A percentile compares a stretch with the other conserved stretches of the same genome.
These are phyloP conservation scores for Dillenia suffruticosa DNA, from an alignment of 164 flowering plant species.

Conservation along the genomic window DNA sequence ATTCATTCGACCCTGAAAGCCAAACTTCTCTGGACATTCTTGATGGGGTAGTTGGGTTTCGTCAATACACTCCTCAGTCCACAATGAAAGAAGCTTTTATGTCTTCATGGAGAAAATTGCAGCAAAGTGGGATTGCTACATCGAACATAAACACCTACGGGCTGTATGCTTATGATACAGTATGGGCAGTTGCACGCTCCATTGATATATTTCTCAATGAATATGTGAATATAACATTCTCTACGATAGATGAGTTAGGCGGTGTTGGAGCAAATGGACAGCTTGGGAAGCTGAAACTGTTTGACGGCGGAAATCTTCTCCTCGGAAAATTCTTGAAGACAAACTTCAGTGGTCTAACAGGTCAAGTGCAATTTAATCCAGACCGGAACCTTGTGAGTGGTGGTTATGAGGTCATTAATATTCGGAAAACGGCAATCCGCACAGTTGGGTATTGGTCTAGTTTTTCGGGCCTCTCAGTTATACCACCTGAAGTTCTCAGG, in stretches of 20 bases:
- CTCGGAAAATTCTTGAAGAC: constrained; percentile 27
- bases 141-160: constrained; percentile 49
- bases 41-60: constrained; percentile 58
- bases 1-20: constrained; percentile 30
- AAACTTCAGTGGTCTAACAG: constrained; percentile 56
- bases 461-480: constrained; percentile 40
- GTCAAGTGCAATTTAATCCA: constrained; percentile 43
- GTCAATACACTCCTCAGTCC: constrained; percentile 54
- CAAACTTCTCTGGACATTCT: constrained; percentile 17
- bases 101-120: constrained; percentile 37
- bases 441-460: constrained; percentile 67
- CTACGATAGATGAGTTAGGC: constrained; percentile 20
- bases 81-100: constrained; percentile 34
- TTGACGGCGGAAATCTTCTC: constrained; percentile 43
- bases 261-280: constrained; percentile 16
- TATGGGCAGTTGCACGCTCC: constrained; percentile 59
- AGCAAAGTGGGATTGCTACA: constrained; percentile 20
- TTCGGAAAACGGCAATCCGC: constrained; percentile 17
- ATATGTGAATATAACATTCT: constrained; percentile 40
- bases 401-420: constrained; percentile 52
- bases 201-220: constrained; percentile 41
- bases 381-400: constrained; percentile 28
- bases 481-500: constrained; percentile 30
- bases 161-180: constrained; percentile 69
- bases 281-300: constrained; percentile 37